Percentiles rank a stretch among this genome's conserved stretches.
Evolutionary conservation across 352 stramenopile genomes (phyloP).

Genomic region (Phytophthora foliorum): DNA sequence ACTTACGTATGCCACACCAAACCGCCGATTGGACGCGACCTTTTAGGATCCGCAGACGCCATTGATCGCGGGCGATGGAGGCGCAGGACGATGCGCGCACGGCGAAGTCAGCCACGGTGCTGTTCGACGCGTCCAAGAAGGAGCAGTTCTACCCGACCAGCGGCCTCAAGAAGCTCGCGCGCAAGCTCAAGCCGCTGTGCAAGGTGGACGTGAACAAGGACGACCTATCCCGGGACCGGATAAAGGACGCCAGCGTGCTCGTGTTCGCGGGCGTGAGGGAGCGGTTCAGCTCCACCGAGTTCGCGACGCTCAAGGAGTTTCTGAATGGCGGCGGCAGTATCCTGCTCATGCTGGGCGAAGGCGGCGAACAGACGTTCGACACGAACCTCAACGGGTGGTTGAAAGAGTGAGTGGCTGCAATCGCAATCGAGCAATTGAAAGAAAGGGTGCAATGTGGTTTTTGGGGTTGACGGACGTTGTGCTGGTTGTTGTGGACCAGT

Average conservation of each 20-base stretch:
- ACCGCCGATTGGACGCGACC: conserved; percentile 22
- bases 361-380: conserved; percentile 89
- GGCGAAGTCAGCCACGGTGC: conserved; percentile 48
- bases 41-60: conserved; percentile 34
- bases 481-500: conserved; percentile 30
- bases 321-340: conserved; percentile 90
- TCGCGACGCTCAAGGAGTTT: conserved; percentile 91
- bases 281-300: conserved; percentile 91
- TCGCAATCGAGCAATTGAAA: background rate
- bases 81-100: conserved; percentile 29
- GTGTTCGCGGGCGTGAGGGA: conserved; percentile 93
- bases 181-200: conserved; percentile 87
- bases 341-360: conserved; percentile 93
- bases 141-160: conserved; percentile 92
- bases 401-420: conserved; percentile 78
- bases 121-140: conserved; percentile 96
- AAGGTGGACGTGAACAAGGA: conserved; percentile 97
- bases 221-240: conserved; percentile 88
- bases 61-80: conserved; percentile 32
- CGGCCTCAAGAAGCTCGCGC: conserved; percentile 95
- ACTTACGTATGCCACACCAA: background rate
- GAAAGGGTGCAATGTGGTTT: too few species aligned
- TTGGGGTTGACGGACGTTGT: background rate
- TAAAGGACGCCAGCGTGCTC: conserved; percentile 90
- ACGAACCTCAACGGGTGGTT: conserved; percentile 97